phyloP scores from a whole-genome alignment of 371 early-diverging fungal genomes.

The Actinomortierella wolfii region DNA sequence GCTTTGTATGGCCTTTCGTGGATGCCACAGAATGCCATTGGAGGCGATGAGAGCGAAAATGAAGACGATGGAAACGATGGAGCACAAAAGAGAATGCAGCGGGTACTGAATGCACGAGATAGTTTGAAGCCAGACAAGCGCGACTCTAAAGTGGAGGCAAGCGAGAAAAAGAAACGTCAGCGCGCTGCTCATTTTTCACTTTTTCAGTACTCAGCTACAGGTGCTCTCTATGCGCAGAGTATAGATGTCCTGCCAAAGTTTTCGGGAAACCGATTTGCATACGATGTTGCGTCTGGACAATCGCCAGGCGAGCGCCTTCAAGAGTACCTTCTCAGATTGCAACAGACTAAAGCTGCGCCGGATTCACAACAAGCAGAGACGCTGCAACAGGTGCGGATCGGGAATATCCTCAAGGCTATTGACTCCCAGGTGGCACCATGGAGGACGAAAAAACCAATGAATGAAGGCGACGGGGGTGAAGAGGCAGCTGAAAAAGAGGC shows the following conservation, averaged over 20 bases:
- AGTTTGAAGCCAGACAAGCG: too few relatives aligned
- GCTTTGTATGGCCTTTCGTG: conserved; percentile 24
- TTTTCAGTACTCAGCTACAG: conserved; percentile 29
- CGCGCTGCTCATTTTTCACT: conserved; percentile 12
- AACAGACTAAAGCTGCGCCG: too few relatives aligned
- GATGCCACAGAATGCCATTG: conserved; percentile 3
- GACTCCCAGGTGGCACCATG: conserved; percentile 16
- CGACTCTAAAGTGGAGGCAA: too few relatives aligned
- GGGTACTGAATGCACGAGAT: too few relatives aligned
- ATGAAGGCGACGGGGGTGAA: conserved; percentile 13
- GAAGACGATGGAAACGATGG: conserved; percentile 3
- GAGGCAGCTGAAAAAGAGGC: conserved; percentile 7
- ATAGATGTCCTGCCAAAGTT: conserved; percentile 13
- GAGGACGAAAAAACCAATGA: conserved; percentile 4
- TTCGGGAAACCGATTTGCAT: too few relatives aligned
- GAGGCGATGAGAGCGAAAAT: not conserved
- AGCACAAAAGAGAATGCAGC: not conserved
- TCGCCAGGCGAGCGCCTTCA: too few relatives aligned
- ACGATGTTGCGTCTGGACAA: too few relatives aligned
- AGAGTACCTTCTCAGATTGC: too few relatives aligned
- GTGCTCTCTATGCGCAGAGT: conserved; percentile 39
- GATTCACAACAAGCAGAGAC: too few relatives aligned
- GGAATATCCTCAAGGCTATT: conserved; percentile 8
- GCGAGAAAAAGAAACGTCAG: not conserved
- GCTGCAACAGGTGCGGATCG: conserved; percentile 4